A percentile compares a stretch with the other conserved stretches of the same genome.
Evolutionary conservation across 495 filamentous ascomycete species (phyloP).

Genomic region (Penicilliopsis zonata): DNA sequence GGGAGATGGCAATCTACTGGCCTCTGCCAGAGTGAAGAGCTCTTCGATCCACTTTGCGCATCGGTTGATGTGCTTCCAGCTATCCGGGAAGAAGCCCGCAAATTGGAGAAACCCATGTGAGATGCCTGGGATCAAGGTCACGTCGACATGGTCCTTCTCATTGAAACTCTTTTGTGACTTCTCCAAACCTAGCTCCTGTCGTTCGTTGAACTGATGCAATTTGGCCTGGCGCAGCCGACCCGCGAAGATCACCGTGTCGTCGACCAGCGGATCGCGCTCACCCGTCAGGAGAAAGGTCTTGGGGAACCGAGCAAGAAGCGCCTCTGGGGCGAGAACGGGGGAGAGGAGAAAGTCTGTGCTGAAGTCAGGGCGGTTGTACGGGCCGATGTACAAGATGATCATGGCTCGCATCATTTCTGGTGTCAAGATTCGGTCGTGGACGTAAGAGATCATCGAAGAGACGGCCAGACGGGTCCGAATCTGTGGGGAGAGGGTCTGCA

Average conservation of each 20-base stretch:
- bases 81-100: slow-evolving; percentile 71
- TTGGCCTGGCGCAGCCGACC: slow-evolving; percentile 78
- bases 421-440: slow-evolving; percentile 86
- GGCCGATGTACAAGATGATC: slow-evolving; percentile 96
- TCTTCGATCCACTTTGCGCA: slow-evolving; percentile 68
- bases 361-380: slow-evolving; percentile 86
- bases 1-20: slow-evolving; percentile 15
- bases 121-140: slow-evolving; percentile 73
- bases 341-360: slow-evolving; percentile 80
- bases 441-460: slow-evolving; percentile 94
- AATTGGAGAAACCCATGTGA: slow-evolving; percentile 92
- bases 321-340: slow-evolving; percentile 79
- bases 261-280: slow-evolving; percentile 88
- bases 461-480: slow-evolving; percentile 80
- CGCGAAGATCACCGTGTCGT: slow-evolving; percentile 93
- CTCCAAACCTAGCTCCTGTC: slow-evolving; percentile 50
- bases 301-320: slow-evolving; percentile 69
- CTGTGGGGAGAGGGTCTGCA: slow-evolving; percentile 47
- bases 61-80: slow-evolving; percentile 66
- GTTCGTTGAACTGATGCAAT: slow-evolving; percentile 47
- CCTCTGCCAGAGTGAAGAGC: slow-evolving; percentile 45
- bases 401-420: slow-evolving; percentile 99
- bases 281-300: slow-evolving; percentile 90
- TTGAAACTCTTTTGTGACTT: slow-evolving; percentile 45
- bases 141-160: slow-evolving; percentile 67